Evolutionary conservation across 2,329 filamentous ascomycete genomes (phyloP).

Genomic region (Pestalotiopsis fici): DNA sequence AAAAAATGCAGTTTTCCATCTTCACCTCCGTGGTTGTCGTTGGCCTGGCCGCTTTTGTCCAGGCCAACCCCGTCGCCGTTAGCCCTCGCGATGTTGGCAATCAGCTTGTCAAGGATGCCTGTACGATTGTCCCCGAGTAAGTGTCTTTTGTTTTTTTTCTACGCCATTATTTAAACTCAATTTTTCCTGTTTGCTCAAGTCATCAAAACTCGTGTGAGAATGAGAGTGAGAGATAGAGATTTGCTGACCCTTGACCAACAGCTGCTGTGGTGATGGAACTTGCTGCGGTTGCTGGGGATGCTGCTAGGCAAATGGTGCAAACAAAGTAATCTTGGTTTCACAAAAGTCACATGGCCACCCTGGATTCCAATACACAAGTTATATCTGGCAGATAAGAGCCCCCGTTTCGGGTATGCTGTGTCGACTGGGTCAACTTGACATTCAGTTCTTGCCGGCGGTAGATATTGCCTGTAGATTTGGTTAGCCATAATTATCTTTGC

Average conservation of each 20-base stretch:
- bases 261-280: conserved; percentile 4
- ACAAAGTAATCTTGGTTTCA: no score
- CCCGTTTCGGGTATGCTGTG: no score
- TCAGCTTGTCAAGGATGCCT: neutral
- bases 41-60: neutral
- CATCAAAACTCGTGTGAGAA: no score
- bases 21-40: conserved; percentile 1
- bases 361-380: no score
- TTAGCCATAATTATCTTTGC: no score
- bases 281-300: conserved; percentile 11
- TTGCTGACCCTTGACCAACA: neutral
- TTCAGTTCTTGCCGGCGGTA: no score
- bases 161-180: neutral
- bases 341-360: no score
- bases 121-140: neutral
- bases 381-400: no score
- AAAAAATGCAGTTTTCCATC: conserved; percentile 6
- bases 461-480: no score
- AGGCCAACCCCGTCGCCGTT: conserved; percentile 3
- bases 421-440: no score
- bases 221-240: no score
- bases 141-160: neutral
- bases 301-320: neutral
- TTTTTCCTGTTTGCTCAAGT: no score
- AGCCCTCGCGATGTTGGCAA: neutral